phyloP scores from a whole-genome alignment of 108 stramenopile species.

The Schizochytrium sp. region DNA sequence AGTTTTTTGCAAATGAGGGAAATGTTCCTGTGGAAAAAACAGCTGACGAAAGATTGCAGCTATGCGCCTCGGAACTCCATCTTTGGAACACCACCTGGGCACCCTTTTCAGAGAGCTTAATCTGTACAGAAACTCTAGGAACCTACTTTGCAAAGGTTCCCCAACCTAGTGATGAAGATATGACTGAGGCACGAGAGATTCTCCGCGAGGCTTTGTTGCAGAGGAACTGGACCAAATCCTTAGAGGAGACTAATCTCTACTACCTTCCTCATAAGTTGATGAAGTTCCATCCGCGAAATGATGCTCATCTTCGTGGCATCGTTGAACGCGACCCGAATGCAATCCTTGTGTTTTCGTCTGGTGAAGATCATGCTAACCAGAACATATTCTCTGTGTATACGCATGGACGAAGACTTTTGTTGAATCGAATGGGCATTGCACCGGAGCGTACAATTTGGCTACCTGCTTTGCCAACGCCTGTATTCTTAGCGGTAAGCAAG shows the following conservation, averaged over 20 bases:
- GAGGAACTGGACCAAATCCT: background rate
- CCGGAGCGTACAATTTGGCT: background rate
- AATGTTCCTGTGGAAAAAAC: background rate
- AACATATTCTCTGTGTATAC: background rate
- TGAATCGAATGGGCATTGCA: background rate
- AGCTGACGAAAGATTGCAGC: background rate
- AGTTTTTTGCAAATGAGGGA: background rate
- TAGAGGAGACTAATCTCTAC: background rate
- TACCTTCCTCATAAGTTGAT: constrained; percentile 1
- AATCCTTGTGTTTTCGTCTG: constrained; percentile 20
- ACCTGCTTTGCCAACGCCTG: background rate
- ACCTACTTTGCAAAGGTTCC: constrained; percentile 7
- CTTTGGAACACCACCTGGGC: background rate
- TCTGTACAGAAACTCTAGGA: background rate
- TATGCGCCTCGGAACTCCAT: background rate
- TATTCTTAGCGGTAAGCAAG: background rate
- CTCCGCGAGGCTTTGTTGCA: background rate
- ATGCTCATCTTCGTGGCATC: background rate
- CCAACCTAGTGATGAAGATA: background rate
- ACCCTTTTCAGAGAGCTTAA: background rate
- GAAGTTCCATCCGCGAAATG: constrained; percentile 31
- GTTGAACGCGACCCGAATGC: constrained; percentile 28
- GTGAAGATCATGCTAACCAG: background rate
- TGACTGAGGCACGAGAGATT: background rate
- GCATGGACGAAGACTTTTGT: background rate